Evolutionary conservation across 2,329 filamentous ascomycete genomes (phyloP).

Genomic region (Penicillium decumbens): DNA sequence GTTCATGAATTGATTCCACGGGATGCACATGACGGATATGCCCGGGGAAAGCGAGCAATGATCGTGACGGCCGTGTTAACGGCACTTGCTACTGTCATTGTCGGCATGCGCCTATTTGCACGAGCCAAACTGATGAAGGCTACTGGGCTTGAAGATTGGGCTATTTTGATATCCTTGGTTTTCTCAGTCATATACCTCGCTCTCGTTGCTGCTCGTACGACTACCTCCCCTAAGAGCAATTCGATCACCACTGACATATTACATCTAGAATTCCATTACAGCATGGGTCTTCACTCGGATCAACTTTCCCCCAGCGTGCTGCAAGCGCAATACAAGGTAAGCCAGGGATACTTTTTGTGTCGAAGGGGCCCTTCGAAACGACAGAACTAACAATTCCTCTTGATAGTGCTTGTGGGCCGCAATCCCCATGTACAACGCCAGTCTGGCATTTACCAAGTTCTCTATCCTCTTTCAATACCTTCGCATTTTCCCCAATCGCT

Average conservation of each 20-base stretch:
- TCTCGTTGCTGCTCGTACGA: slow-evolving; percentile 28
- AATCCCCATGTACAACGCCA: slow-evolving; percentile 34
- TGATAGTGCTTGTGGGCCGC: slow-evolving; percentile 29
- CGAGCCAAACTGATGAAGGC: slow-evolving; percentile 28
- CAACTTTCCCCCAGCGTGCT: slow-evolving; percentile 15
- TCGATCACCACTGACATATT: slow-evolving; percentile 4
- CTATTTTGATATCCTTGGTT: slow-evolving; percentile 26
- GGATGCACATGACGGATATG: slow-evolving; percentile 13
- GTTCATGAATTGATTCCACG: slow-evolving; percentile 19
- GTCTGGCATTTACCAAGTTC: slow-evolving; percentile 39
- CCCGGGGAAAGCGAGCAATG: slow-evolving; percentile 27
- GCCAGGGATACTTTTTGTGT: background rate
- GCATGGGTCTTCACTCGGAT: slow-evolving; percentile 24
- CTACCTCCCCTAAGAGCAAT: background rate
- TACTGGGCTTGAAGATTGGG: slow-evolving; percentile 34
- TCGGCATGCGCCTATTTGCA: slow-evolving; percentile 30
- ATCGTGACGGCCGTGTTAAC: slow-evolving; percentile 32
- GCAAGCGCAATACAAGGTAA: slow-evolving; percentile 28
- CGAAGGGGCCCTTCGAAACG: background rate
- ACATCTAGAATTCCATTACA: slow-evolving; percentile 25
- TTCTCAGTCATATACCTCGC: slow-evolving; percentile 28
- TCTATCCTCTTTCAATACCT: slow-evolving; percentile 47
- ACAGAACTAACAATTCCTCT: background rate
- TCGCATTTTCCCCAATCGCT: slow-evolving; percentile 39
- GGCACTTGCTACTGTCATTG: slow-evolving; percentile 20